Percentiles rank a stretch among this genome's conserved stretches.
These are phyloP conservation scores for Neocallimastix lanati DNA, from an alignment of 192 early-diverging fungal genomes.

Conservation along the genomic window DNA sequence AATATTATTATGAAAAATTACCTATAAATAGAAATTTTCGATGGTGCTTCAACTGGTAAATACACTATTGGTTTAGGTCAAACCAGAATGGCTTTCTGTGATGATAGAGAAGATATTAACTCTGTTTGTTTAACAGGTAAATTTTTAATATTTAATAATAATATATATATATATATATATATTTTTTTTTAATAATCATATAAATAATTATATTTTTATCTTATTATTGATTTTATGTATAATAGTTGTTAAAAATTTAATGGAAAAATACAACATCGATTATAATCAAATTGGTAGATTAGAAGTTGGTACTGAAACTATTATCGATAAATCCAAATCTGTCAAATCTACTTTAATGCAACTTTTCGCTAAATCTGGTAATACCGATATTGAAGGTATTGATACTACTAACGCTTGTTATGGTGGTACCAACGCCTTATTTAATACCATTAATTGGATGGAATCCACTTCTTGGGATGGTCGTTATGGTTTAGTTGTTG, in stretches of 20 bases:
- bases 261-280: conserved; percentile 81
- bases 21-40: conserved; percentile 78
- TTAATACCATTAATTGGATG: conserved; percentile 95
- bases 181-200: conserved; percentile 5
- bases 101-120: conserved; percentile 90
- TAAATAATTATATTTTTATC: too few species aligned
- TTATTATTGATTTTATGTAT: too few species aligned
- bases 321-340: conserved; percentile 97
- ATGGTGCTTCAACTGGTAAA: conserved; percentile 85
- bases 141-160: too few species aligned
- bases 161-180: neutral
- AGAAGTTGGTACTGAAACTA: conserved; percentile 97
- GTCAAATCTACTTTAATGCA: conserved; percentile 95
- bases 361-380: conserved; percentile 74
- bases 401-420: conserved; percentile 99
- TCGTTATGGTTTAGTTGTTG: conserved; percentile 60
- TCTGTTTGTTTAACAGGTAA: conserved; percentile 71
- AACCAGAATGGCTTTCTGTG: conserved; percentile 81
- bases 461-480: conserved; percentile 89
- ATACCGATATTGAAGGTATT: conserved; percentile 87
- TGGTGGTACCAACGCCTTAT: conserved; percentile 88
- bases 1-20: too few species aligned
- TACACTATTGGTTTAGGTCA: conserved; percentile 98
- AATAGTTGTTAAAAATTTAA: conserved; percentile 65
- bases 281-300: conserved; percentile 77